phyloP scores from a whole-genome alignment of 768 basidiomycete genomes.

The Russula olivacea region DNA sequence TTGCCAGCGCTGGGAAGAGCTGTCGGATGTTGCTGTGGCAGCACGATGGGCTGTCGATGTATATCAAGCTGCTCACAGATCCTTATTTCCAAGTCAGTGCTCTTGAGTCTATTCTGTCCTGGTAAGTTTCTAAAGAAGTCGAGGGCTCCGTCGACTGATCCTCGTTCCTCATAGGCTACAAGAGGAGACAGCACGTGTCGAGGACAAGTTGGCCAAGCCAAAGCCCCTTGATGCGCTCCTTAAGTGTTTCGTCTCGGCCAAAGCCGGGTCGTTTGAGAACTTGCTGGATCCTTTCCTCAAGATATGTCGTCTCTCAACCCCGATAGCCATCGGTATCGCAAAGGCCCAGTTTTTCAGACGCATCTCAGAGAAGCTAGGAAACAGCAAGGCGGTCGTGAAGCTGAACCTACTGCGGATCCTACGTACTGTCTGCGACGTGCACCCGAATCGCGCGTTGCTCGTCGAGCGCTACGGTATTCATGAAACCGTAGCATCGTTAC shows the following conservation, averaged over 20 bases:
- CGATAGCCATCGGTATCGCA: conserved; percentile 69
- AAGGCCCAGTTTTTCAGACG: conserved; percentile 83
- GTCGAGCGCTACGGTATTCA: conserved; percentile 79
- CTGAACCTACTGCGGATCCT: conserved; percentile 85
- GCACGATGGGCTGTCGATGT: conserved; percentile 81
- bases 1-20: conserved; percentile 91
- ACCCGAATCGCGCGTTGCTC: conserved; percentile 76
- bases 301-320: conserved; percentile 74
- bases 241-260: conserved; percentile 75
- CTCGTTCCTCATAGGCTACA: conserved; percentile 58
- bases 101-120: conserved; percentile 83
- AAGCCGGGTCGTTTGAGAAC: conserved; percentile 88
- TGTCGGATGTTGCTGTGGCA: conserved; percentile 90
- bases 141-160: neutral
- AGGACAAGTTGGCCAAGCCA: conserved; percentile 73
- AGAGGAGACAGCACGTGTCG: conserved; percentile 91
- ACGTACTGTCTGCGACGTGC: conserved; percentile 80
- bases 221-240: conserved; percentile 62
- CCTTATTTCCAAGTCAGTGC: conserved; percentile 92
- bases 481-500: conserved; percentile 74
- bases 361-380: conserved; percentile 71
- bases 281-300: conserved; percentile 90
- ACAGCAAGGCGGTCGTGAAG: conserved; percentile 82
- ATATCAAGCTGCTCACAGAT: conserved; percentile 70
- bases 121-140: conserved; percentile 41